Evolutionary conservation across 2,329 filamentous ascomycete genomes (phyloP).

Genomic region (Clarireedia homoeocarpa): DNA sequence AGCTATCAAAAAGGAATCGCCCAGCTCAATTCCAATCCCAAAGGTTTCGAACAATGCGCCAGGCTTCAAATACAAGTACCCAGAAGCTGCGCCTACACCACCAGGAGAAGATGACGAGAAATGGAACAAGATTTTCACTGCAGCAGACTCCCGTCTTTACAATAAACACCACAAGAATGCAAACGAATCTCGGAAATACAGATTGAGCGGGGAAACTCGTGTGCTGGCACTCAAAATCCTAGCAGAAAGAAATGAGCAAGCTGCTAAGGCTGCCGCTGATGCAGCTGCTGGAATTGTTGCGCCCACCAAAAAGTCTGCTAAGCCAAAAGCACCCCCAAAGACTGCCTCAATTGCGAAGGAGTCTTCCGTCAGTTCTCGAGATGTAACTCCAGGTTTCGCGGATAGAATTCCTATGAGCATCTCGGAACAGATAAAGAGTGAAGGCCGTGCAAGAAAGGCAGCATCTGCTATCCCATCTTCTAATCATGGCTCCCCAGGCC

Average conservation of each 20-base stretch:
- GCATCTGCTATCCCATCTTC: conserved; percentile 20
- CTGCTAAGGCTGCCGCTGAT: conserved; percentile 17
- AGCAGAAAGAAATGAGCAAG: conserved; percentile 17
- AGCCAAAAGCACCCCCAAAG: conserved; percentile 13
- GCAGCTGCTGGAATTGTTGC: conserved; percentile 4
- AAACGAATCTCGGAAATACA: conserved; percentile 21
- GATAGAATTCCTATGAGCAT: conserved; percentile 21
- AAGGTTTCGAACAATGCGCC: conserved; percentile 15
- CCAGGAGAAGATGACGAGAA: conserved; percentile 23
- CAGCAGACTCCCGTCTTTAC: conserved; percentile 28
- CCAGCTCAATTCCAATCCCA: background rate
- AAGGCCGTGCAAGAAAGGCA: conserved; percentile 23
- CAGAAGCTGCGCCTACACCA: conserved; percentile 26
- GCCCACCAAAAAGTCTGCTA: background rate
- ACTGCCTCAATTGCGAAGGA: conserved; percentile 18
- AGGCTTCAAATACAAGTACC: conserved; percentile 29
- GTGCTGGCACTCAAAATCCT: conserved; percentile 21
- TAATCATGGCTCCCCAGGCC: conserved; percentile 22
- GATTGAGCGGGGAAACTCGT: conserved; percentile 21
- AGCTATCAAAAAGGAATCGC: background rate
- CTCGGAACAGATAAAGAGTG: conserved; percentile 27
- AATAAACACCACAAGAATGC: conserved; percentile 24
- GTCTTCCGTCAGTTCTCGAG: conserved; percentile 17
- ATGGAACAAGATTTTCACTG: conserved; percentile 29
- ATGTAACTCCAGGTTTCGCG: conserved; percentile 14